These are phyloP conservation scores for Wickerhamomyces xylosicus DNA, from an alignment of 805 yeast genomes.

Conservation along the genomic window DNA sequence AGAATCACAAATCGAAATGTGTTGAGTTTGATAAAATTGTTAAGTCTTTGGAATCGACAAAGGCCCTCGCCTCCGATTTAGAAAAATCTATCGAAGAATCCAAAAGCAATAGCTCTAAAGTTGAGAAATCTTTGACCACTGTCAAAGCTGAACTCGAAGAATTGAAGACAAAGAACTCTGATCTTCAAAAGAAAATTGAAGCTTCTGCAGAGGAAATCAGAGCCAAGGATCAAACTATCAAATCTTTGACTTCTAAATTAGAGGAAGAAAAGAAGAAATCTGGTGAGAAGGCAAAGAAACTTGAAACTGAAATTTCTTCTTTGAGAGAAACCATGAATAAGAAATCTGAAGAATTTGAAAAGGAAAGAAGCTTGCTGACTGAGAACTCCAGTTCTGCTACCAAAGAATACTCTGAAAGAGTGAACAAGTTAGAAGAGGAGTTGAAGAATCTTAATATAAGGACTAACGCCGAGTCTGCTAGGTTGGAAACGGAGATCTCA, in stretches of 20 bases:
- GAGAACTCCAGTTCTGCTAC: constrained; percentile 40
- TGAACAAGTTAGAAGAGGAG: constrained; percentile 30
- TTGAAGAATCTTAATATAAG: constrained; percentile 9
- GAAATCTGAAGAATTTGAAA: constrained; percentile 36
- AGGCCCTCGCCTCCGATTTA: neutral
- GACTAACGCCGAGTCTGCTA: constrained; percentile 2
- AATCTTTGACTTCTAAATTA: constrained; percentile 10
- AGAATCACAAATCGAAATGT: neutral
- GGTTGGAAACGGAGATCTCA: constrained; percentile 7
- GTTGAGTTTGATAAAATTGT: neutral
- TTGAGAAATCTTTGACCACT: too few relatives aligned
- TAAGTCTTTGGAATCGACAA: too few relatives aligned
- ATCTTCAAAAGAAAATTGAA: constrained; percentile 4
- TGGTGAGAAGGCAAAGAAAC: constrained; percentile 11
- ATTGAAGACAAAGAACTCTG: neutral
- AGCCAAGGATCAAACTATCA: constrained; percentile 8
- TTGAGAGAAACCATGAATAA: constrained; percentile 25
- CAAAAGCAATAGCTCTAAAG: too few relatives aligned
- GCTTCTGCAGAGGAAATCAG: constrained; percentile 2
- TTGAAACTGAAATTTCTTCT: constrained; percentile 20
- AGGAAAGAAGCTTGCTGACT: constrained; percentile 35
- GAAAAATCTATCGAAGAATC: neutral
- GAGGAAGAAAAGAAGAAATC: constrained; percentile 15
- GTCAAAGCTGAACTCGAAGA: neutral
- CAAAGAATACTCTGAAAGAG: constrained; percentile 37